phyloP scores from a whole-genome alignment of 805 yeast genomes.

The Nakazawaea wyomingensis region DNA sequence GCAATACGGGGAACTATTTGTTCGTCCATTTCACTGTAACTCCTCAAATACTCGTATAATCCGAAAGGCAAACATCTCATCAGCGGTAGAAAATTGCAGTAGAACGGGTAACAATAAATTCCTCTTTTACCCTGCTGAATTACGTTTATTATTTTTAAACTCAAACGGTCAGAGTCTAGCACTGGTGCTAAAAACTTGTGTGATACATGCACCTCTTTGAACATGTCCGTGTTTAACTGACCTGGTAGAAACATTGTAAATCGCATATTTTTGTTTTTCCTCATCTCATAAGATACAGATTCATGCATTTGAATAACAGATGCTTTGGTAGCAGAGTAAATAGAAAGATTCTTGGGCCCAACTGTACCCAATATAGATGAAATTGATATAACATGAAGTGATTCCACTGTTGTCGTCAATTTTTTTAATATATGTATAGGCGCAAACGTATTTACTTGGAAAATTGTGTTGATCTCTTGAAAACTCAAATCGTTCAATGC shows the following conservation, averaged over 20 bases:
- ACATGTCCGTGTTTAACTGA: constrained; percentile 45
- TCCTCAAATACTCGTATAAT: constrained; percentile 27
- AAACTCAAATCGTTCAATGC: constrained; percentile 20
- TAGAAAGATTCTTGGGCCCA: constrained; percentile 42
- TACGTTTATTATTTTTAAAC: constrained; percentile 28
- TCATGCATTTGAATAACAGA: constrained; percentile 40
- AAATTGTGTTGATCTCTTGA: constrained; percentile 24
- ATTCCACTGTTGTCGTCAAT: constrained; percentile 31
- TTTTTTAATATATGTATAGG: constrained; percentile 36
- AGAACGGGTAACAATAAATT: constrained; percentile 38
- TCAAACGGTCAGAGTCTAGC: constrained; percentile 33
- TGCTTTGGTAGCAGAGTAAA: constrained; percentile 47
- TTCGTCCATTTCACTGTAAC: constrained; percentile 26
- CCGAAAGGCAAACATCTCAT: constrained; percentile 36
- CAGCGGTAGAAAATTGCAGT: constrained; percentile 39
- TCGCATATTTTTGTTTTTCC: constrained; percentile 19
- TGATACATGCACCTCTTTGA: constrained; percentile 37
- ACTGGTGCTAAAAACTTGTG: constrained; percentile 43
- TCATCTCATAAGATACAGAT: constrained; percentile 35
- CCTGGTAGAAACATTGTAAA: constrained; percentile 43
- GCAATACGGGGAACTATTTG: constrained; percentile 6
- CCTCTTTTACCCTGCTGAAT: constrained; percentile 37
- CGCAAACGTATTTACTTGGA: constrained; percentile 39
- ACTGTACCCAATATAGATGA: constrained; percentile 44
- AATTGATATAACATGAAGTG: constrained; percentile 34